phyloP scores from a whole-genome alignment of 2,329 filamentous ascomycete genomes.

The Paraphoma sp. region DNA sequence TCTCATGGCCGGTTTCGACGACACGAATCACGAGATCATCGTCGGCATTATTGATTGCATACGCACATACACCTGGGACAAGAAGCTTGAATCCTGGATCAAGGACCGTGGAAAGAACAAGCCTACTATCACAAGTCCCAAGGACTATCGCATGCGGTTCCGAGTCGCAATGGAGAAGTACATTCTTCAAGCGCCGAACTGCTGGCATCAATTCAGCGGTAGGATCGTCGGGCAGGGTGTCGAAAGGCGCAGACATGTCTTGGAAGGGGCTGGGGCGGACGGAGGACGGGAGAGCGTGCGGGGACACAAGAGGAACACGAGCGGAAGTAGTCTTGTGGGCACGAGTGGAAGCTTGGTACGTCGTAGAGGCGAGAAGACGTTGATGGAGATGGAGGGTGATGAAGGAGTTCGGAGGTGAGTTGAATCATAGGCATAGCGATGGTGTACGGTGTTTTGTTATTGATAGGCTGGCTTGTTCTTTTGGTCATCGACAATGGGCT shows the following conservation, averaged over 20 bases:
- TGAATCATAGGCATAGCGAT: constrained; percentile 4
- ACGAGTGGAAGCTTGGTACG: constrained; percentile 6
- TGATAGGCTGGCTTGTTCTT: background rate
- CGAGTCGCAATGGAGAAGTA: constrained; percentile 95
- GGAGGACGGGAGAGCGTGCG: background rate
- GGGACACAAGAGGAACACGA: constrained; percentile 23
- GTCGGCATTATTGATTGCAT: constrained; percentile 98
- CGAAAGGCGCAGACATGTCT: constrained; percentile 17
- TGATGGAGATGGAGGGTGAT: constrained; percentile 3
- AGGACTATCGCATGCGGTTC: constrained; percentile 96
- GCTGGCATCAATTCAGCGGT: constrained; percentile 71
- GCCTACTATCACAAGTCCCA: constrained; percentile 95
- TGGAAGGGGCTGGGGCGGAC: constrained; percentile 14
- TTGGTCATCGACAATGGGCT: too few species aligned
- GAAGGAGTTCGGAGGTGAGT: background rate
- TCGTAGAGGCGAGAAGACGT: constrained; percentile 4
- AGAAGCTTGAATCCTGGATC: constrained; percentile 99
- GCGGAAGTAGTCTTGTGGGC: constrained; percentile 15
- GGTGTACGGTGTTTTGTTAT: background rate
- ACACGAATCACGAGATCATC: constrained; percentile 85
- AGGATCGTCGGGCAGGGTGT: constrained; percentile 26
- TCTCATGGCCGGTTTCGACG: constrained; percentile 97
- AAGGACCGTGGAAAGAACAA: constrained; percentile 90
- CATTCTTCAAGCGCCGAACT: constrained; percentile 76
- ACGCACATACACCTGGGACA: constrained; percentile 98